Conservation (phyloP, 257 asterid genomes). For the Plantago elongata region DNA sequence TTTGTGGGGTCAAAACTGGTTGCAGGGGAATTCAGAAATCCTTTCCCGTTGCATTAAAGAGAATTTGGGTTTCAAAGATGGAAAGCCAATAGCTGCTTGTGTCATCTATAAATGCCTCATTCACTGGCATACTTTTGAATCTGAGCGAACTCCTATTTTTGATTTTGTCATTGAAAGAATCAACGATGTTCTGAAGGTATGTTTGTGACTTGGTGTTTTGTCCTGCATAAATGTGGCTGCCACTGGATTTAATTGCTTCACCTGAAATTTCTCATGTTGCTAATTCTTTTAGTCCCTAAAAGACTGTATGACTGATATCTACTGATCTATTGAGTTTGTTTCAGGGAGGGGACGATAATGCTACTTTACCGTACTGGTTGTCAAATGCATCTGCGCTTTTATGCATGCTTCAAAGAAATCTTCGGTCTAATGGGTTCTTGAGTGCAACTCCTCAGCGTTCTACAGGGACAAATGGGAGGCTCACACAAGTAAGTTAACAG, state of each 20-base stretch:
- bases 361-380: conserved; percentile 88
- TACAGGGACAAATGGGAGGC: conserved; percentile 70
- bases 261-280: background rate
- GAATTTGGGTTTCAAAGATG: conserved; percentile 84
- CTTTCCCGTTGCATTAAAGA: conserved; percentile 86
- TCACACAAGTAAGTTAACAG: conserved; percentile 56
- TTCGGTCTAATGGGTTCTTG: conserved; percentile 80
- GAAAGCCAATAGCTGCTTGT: conserved; percentile 91
- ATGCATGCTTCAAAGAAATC: conserved; percentile 87
- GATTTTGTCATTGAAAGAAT: conserved; percentile 80
- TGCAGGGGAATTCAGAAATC: conserved; percentile 72
- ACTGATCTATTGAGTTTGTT: conserved; percentile 22
- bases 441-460: conserved; percentile 74
- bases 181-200: conserved; percentile 84
- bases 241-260: too few relatives aligned
- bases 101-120: conserved; percentile 90
- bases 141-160: conserved; percentile 88
- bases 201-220: background rate
- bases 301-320: conserved; percentile 11
- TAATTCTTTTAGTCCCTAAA: conserved; percentile 10
- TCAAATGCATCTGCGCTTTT: conserved; percentile 93
- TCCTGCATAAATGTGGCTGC: too few relatives aligned
- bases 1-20: conserved; percentile 16
- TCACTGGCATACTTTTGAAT: conserved; percentile 95
- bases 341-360: conserved; percentile 77